These are phyloP conservation scores for Scleroderma citrinum DNA, from an alignment of 768 basidiomycete genomes.

Conservation along the genomic window DNA sequence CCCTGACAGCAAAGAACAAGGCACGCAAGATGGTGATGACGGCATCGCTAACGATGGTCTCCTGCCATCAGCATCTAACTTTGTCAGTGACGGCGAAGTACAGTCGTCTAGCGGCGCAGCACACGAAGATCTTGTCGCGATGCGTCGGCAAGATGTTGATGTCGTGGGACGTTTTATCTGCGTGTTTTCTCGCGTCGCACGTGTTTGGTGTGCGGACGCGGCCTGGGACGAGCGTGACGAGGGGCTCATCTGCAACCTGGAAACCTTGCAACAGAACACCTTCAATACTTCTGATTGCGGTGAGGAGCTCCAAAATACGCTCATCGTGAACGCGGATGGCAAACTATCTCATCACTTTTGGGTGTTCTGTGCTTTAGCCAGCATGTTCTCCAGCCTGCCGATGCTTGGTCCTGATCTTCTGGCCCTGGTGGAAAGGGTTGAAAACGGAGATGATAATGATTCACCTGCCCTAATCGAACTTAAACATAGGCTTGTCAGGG, in stretches of 20 bases:
- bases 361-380: slow-evolving; percentile 35
- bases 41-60: slow-evolving; percentile 10
- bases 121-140: slow-evolving; percentile 6
- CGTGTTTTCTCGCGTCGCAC: slow-evolving; percentile 16
- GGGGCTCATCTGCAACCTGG: slow-evolving; percentile 22
- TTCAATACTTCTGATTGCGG: slow-evolving; percentile 8
- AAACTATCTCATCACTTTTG: slow-evolving; percentile 46
- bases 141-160: slow-evolving; percentile 10
- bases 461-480: slow-evolving; percentile 12
- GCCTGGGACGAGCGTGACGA: slow-evolving; percentile 23
- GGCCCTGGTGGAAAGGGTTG: slow-evolving; percentile 10
- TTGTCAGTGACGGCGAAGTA: slow-evolving; percentile 2
- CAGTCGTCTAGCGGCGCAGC: not conserved
- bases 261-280: slow-evolving; percentile 14
- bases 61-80: not conserved
- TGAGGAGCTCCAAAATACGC: slow-evolving; percentile 11
- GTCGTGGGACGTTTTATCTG: slow-evolving; percentile 8
- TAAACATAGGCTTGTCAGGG: slow-evolving; percentile 20
- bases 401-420: slow-evolving; percentile 10
- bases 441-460: slow-evolving; percentile 8
- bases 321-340: slow-evolving; percentile 47
- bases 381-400: slow-evolving; percentile 12
- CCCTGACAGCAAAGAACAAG: slow-evolving; percentile 19
- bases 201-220: slow-evolving; percentile 17
- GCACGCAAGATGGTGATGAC: slow-evolving; percentile 14